Percentiles rank a stretch among this genome's conserved stretches.
These are phyloP conservation scores for Tilletia setariae DNA, from an alignment of 1,284 basidiomycete genomes.

Conservation along the genomic window DNA sequence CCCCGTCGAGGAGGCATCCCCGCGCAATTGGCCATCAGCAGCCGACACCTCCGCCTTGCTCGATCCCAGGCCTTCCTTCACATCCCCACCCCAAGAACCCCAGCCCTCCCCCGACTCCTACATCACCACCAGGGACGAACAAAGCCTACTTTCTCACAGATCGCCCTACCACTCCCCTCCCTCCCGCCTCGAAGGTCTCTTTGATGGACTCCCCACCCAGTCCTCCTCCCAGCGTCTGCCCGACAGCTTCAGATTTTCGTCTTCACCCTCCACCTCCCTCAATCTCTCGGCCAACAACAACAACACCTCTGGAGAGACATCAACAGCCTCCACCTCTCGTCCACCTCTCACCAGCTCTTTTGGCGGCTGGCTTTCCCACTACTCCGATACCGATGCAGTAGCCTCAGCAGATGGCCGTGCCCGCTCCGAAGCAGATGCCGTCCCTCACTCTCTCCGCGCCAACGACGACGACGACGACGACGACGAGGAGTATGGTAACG, in stretches of 20 bases:
- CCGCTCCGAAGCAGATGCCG: constrained; percentile 11
- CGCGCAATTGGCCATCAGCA: not conserved
- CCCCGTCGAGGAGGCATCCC: not conserved
- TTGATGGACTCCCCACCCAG: constrained; percentile 8
- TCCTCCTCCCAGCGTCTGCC: not conserved
- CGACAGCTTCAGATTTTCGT: not conserved
- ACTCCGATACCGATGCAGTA: not conserved
- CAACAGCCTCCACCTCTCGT: not conserved
- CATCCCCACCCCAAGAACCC: too few species aligned
- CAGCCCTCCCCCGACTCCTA: too few species aligned
- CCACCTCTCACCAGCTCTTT: not conserved
- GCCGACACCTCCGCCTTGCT: too few species aligned
- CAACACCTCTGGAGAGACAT: not conserved
- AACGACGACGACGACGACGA: not conserved
- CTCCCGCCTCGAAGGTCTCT: constrained; percentile 3
- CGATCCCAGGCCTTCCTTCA: too few species aligned
- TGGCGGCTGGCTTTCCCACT: not conserved
- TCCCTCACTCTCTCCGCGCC: not conserved
- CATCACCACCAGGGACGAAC: too few species aligned
- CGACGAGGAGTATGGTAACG: not conserved
- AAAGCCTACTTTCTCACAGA: not conserved
- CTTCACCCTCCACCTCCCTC: too few species aligned
- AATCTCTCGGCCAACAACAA: not conserved
- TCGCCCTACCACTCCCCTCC: not conserved
- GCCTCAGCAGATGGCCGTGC: not conserved